Evolutionary conservation across 2,329 filamentous ascomycete genomes (phyloP), one percentile per base, ranked within the genome.

Genomic region (Phaeosphaeriaceae sp.): DNA sequence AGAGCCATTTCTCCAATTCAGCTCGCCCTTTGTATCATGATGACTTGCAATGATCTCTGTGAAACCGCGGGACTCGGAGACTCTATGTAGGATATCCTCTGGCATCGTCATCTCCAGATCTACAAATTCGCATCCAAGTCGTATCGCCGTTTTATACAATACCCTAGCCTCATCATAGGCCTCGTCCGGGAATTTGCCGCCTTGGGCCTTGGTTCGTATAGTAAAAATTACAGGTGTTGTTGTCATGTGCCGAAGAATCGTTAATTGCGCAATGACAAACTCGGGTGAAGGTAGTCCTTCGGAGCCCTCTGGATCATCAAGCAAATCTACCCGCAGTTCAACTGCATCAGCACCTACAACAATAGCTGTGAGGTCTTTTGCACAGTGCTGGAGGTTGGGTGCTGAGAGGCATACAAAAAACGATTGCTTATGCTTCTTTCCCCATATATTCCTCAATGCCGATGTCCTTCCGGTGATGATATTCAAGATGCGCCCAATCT

Each of bases 361-460:
- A 35, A 92, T 87, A 42, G 85, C 79, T 1, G 87, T 85, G 36
- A 99, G 79, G 21, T 87, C 77, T 16, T 86, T 79, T 7, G 85
- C 70, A 23, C 87, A 83, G 16, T 83, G 77, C 9, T 82, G 77
- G 13, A 97, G 77, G 60, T 90, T 84, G 1, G 92, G 90, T 42
- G 94, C 79, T 0, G 94, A 97, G 39, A 99, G 77, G 7, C 92
- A 92, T 17, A 97, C 89, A 64, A 99, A 99, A 79, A 96, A 97
- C 16, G 90, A 94, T 40, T 90, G 84, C 54, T 79, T 74, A 59
- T 85, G 83, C 73, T 87, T 88, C 66, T 79, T 82, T 11, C 5
- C 23, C 23, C 23, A 3, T 61, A 87, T 81, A 29, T 81, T 75
- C 34, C 81, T 75, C 34, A 90, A 56, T 59, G 74, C 79, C 79